Evolutionary conservation across 108 stramenopile species (phyloP), one percentile per base, ranked within the genome.

Genomic region (Fragilaria crotonensis): DNA sequence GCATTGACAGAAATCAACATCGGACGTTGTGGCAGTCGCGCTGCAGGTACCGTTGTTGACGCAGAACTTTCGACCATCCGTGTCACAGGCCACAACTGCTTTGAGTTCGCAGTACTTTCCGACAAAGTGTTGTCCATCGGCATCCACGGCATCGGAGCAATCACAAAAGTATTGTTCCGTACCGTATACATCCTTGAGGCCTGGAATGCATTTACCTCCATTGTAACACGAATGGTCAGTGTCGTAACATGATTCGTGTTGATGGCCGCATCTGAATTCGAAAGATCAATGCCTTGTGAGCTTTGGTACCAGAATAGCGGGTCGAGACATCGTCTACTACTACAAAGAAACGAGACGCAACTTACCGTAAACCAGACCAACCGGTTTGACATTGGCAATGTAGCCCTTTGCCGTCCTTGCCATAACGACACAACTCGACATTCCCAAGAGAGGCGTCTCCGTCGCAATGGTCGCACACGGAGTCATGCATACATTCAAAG

Each of bases 1-100:
- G 32, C 79, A 80, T 25, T 62, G 52, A 48, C 79, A 80, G 2
- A 69, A 70, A 14, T 30, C 26, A n/a, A 45, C 33, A 50, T 50
- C 49, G 17, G 22, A 18, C 49, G 20, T 23, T 19, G 7, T 21
- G 5, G 5, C 23, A 50, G 49, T 21, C 20, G 5, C 20, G 9
- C 20, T 50, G 49, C 49, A 50, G 7, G n/a, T 25, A 7, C 20
- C 7, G 7, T 25, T 25, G 23, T 50, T 50, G 20, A 50, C 49
- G 23, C 49, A 50, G 20, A 50, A 50, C 22, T 23, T 23, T 7
- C 5, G 5, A 18, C 20, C 49, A 21, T 19, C 49, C 7, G 7
- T 19, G 20, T 50, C 49, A 19, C 49, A 50, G 7, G n/a, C 23
- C 22, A 25, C 20, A 25, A 50, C 17, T n/a, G 49, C 49, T 14